These are phyloP conservation scores for Silene coronaria DNA, from an alignment of 179 eudicot species.

Conservation along the genomic window DNA sequence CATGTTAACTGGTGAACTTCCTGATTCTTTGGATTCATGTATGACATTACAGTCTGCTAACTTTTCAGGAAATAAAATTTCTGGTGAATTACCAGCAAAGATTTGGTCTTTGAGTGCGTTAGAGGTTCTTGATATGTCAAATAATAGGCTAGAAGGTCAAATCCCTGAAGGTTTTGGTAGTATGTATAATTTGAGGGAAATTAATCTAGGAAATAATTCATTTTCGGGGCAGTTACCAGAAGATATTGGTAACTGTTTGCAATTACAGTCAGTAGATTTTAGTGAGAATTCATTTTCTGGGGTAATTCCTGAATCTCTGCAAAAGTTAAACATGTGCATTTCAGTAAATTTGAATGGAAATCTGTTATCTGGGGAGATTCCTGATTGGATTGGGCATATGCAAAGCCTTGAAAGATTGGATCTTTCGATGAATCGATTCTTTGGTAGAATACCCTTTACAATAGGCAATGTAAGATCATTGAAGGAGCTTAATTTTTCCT, in stretches of 20 bases:
- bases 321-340: constrained; percentile 49
- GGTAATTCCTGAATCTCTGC: constrained; percentile 53
- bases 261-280: constrained; percentile 49
- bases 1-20: constrained; percentile 53
- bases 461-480: constrained; percentile 50
- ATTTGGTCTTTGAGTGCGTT: constrained; percentile 67
- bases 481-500: constrained; percentile 53
- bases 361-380: constrained; percentile 50
- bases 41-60: constrained; percentile 43
- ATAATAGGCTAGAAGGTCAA: constrained; percentile 55
- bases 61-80: constrained; percentile 56
- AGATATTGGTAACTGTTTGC: constrained; percentile 58
- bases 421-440: constrained; percentile 59
- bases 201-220: constrained; percentile 50
- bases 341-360: constrained; percentile 45
- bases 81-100: constrained; percentile 48
- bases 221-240: constrained; percentile 59
- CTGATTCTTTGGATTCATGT: constrained; percentile 55
- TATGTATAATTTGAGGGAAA: constrained; percentile 46
- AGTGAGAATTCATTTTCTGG: constrained; percentile 61
- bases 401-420: constrained; percentile 58
- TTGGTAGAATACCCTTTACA: constrained; percentile 48
- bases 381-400: constrained; percentile 75
- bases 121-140: constrained; percentile 53
- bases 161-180: constrained; percentile 55